phyloP scores from a whole-genome alignment of 306 rosid genomes.

The Myrica gale region DNA sequence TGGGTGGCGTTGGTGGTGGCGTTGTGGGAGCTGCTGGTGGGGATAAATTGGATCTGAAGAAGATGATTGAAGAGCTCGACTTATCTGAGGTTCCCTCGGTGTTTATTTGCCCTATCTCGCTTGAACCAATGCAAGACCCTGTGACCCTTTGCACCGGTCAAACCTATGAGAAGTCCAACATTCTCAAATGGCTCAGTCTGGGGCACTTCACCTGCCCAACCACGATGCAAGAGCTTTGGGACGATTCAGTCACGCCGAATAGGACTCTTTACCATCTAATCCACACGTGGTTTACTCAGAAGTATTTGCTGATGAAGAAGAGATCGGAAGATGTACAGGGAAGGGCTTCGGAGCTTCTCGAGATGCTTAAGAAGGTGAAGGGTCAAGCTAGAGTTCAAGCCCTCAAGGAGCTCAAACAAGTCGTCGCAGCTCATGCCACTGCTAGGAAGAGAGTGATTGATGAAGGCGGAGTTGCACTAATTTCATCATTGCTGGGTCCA shows the following conservation, averaged over 20 bases:
- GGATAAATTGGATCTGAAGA: conserved; percentile 71
- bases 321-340: conserved; percentile 77
- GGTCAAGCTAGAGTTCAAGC: conserved; percentile 74
- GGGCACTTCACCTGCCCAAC: conserved; percentile 79
- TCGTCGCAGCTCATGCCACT: conserved; percentile 52
- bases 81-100: conserved; percentile 65
- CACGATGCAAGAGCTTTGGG: conserved; percentile 88
- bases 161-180: conserved; percentile 74
- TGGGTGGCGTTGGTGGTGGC: conserved; percentile 57
- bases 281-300: conserved; percentile 67
- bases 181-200: conserved; percentile 69
- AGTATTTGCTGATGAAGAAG: conserved; percentile 67
- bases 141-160: conserved; percentile 83
- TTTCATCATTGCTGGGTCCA: conserved; percentile 63
- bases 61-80: conserved; percentile 73
- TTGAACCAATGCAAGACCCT: conserved; percentile 85
- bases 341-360: conserved; percentile 62
- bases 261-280: conserved; percentile 59
- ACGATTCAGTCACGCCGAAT: conserved; percentile 71
- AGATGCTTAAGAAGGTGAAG: conserved; percentile 65
- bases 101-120: conserved; percentile 80
- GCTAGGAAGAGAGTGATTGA: conserved; percentile 56
- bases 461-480: conserved; percentile 55
- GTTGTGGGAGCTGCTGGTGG: conserved; percentile 38
- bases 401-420: conserved; percentile 64